Base-by-base conservation (phyloP, 2,329 filamentous ascomycete species). In the Lachnellula occidentalis region DNA sequence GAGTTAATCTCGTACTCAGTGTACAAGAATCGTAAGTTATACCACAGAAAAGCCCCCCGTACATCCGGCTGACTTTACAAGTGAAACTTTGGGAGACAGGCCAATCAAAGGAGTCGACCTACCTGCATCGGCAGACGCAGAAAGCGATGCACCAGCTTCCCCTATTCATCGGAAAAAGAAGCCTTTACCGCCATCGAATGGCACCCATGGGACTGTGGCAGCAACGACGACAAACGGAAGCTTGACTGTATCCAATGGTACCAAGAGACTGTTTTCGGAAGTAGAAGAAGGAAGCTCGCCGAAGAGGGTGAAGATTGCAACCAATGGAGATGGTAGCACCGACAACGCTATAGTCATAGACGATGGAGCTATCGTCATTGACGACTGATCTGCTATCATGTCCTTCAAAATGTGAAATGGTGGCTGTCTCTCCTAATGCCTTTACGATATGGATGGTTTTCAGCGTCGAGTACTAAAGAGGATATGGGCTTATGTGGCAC, bases 1-100 rank as follows among this genome's bases (percentile, higher is more conserved):
- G 88, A 57, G 86, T 96, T 53, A 92, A 96, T 60, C 78, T 97
- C 2, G 79, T 92, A 50, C 75, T 96, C 14, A 80, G 82, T 59
- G 77, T 90, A 51, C 78, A 84, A 62, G 78, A 84, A 69, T 74
- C 78, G 81, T 86, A 76, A 51, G 79, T 72, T n/a, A 14, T 27
- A 19, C 15, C 12, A 27, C 24, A 17, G 12, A 36, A 11, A 37
- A 43, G 14, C 50, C 24, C 34, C 15, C 14, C 11, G 51, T 58
- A 59, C 17, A 53, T 43, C 41, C 52, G 50, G 48, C 36, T 54
- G 17, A 51, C 21, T 14, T 21, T 63, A 27, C 53, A 63, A 59
- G 56, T 41, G 48, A 61, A 58, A 5, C 67, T 69, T 22, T 55
- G 17, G 72, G 76, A 11, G 78, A 77, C 43, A 82, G 82, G 65